Percentiles rank a stretch among this genome's conserved stretches.
Evolutionary conservation across 2,329 filamentous ascomycete species (phyloP).

Genomic region (Trichoderma sp.): DNA sequence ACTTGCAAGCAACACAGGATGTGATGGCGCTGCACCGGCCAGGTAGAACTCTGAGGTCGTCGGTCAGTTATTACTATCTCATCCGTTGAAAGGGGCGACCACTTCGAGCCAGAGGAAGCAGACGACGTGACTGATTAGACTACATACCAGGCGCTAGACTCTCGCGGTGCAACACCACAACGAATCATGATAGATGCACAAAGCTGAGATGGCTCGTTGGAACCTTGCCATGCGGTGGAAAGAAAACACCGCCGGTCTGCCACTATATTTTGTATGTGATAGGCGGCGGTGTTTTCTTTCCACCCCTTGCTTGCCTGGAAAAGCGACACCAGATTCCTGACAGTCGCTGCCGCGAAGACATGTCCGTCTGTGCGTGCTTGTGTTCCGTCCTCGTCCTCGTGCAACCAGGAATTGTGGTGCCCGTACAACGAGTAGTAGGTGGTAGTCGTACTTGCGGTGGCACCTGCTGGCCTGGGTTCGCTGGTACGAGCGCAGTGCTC

Average conservation of each 20-base stretch:
- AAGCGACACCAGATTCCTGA: slow-evolving; percentile 15
- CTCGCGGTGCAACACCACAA: neutral
- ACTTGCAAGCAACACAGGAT: neutral
- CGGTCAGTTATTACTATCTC: slow-evolving; percentile 8
- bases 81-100: slow-evolving; percentile 4
- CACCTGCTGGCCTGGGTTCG: neutral
- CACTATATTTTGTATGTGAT: no score
- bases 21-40: neutral
- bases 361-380: slow-evolving; percentile 8
- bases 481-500: neutral
- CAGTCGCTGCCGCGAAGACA: slow-evolving; percentile 3
- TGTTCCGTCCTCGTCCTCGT: neutral
- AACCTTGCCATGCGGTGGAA: no score
- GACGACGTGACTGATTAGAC: neutral
- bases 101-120: slow-evolving; percentile 7
- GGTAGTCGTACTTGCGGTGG: neutral
- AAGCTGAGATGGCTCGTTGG: neutral
- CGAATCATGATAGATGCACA: neutral
- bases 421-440: neutral
- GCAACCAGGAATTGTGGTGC: no score
- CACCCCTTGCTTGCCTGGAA: no score
- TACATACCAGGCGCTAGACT: neutral
- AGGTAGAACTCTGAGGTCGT: neutral
- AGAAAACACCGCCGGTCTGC: no score
- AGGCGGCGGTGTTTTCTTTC: no score